Base-by-base conservation (phyloP, 1,139 yeast species). In the Nakaseomyces delphensis region DNA sequence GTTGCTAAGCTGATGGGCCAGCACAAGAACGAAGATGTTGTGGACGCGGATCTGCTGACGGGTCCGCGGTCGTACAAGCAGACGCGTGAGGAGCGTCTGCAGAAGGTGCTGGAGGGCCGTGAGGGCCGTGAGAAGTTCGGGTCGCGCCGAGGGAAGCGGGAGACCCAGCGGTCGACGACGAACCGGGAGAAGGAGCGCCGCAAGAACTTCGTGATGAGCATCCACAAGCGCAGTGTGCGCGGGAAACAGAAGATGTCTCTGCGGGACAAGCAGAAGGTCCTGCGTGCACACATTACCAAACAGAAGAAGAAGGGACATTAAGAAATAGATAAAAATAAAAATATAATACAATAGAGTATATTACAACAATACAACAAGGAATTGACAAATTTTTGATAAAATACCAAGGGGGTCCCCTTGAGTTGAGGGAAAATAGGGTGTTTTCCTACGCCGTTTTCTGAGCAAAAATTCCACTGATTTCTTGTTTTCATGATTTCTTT, bases 121-220 rank as follows among this genome's bases (percentile, higher is more conserved):
- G 96, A 87, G 58, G 98, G 80, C 48, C 77, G 96, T 61, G 95
- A 83, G 45, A 81, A 81, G 63, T 89, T 79, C 57, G 96, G 96
- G 25, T 83, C 95, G 14, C 77, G 80, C 61, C 83, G 78, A 68
- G 95, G 95, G 55, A 79, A 78, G 66, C 76, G 87, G 64, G 91
- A 81, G 37, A 74, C 80, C 28, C 95, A 82, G 59, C 57, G 53
- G 39, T 84, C 96, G 36, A 89, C 97, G 15, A 93, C 99, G 13
- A 91, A 91, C 66, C 79, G 78, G 66, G 96, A 93, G 65, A 91
- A 91, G 77, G 94, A 89, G 16, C 76, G 97, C 64, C 86, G 86
- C 87, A 91, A 91, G 95, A 93, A 91, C 68, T 91, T 87, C 62
- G 91, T 93, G 62, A 91, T 91, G 99, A 84, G 84, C 89, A 83